Evolutionary conservation across 352 stramenopile species (phyloP).

Genomic region (Thraustotheca clavata): DNA sequence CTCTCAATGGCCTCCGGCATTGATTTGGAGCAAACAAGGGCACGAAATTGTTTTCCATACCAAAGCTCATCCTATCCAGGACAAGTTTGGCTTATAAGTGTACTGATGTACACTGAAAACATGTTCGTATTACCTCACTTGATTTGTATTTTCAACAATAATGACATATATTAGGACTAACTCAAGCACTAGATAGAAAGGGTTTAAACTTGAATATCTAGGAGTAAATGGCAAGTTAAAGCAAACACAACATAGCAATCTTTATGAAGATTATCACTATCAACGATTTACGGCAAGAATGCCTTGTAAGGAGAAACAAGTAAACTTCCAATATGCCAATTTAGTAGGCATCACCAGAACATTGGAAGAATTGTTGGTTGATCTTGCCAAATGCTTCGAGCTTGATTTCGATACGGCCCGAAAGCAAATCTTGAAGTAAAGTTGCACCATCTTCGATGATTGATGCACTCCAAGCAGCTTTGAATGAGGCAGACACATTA

Average conservation of each 20-base stretch:
- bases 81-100: constrained; percentile 52
- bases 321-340: too few relatives aligned
- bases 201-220: too few relatives aligned
- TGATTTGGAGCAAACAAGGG: constrained; percentile 73
- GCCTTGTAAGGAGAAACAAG: too few relatives aligned
- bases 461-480: neutral
- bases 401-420: neutral
- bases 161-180: neutral
- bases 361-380: neutral
- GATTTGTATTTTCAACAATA: neutral
- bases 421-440: neutral
- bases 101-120: neutral
- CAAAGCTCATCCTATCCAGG: constrained; percentile 45
- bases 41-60: constrained; percentile 36
- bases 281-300: neutral
- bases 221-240: too few relatives aligned
- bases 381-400: neutral
- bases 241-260: neutral
- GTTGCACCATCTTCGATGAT: neutral
- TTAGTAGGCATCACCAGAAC: neutral
- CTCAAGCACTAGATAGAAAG: too few relatives aligned
- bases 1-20: constrained; percentile 39
- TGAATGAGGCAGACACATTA: neutral
- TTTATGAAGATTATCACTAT: too few relatives aligned
- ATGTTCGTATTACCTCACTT: neutral